Evolutionary conservation across 129 eudicot species (phyloP).

Genomic region (Mikania micrantha): DNA sequence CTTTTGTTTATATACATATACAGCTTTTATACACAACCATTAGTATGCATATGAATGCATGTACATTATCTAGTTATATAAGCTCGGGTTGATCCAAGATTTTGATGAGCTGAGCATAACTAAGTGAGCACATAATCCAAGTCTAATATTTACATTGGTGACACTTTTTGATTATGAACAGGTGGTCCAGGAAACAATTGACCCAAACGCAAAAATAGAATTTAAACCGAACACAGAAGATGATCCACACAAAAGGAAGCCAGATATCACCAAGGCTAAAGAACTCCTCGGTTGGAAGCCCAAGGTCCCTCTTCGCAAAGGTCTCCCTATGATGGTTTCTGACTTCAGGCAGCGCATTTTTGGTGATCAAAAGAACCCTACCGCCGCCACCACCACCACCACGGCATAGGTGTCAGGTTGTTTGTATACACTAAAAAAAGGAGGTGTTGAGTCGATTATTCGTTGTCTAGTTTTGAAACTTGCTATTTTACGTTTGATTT

Average conservation of each 20-base stretch:
- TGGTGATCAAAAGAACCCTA: conserved; percentile 61
- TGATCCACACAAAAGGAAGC: conserved; percentile 97
- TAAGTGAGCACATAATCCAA: background rate
- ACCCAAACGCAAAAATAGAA: conserved; percentile 76
- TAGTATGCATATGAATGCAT: too few relatives aligned
- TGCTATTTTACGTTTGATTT: conserved; percentile 19
- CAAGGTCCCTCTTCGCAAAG: conserved; percentile 76
- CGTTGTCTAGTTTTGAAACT: conserved; percentile 1
- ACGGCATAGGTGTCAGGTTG: conserved; percentile 3
- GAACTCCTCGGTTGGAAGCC: conserved; percentile 96
- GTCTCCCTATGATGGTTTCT: conserved; percentile 86
- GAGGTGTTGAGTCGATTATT: background rate
- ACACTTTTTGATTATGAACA: conserved; percentile 13
- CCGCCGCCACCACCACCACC: conserved; percentile 19
- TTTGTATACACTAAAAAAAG: conserved; percentile 6
- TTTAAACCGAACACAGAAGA: conserved; percentile 92
- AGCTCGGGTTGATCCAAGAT: too few relatives aligned
- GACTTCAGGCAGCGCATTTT: conserved; percentile 87
- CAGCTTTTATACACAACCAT: too few relatives aligned
- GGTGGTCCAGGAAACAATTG: conserved; percentile 96
- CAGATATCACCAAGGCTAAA: conserved; percentile 84
- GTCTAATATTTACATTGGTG: too few relatives aligned
- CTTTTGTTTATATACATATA: too few relatives aligned
- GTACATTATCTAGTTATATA: too few relatives aligned
- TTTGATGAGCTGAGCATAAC: too few relatives aligned